Percentiles rank a stretch among this genome's conserved stretches.
These are phyloP conservation scores for Cladobotryum protrusum DNA, from an alignment of 2,329 filamentous ascomycete genomes.

Conservation along the genomic window DNA sequence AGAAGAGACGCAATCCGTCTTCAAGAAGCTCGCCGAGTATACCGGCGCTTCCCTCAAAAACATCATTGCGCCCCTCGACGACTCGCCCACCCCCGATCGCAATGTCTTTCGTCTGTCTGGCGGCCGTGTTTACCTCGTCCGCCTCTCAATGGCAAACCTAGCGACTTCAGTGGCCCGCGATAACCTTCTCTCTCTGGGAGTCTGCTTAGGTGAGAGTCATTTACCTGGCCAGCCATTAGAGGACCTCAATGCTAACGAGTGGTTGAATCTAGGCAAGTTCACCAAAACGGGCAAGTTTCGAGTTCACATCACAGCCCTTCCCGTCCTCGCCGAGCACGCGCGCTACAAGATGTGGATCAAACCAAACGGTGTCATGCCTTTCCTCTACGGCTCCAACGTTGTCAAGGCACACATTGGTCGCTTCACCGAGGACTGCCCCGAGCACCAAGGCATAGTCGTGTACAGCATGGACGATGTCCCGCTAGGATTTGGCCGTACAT, in stretches of 20 bases:
- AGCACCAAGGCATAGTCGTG: conserved; percentile 87
- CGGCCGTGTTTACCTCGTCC: conserved; percentile 85
- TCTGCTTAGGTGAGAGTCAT: conserved; percentile 59
- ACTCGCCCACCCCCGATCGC: conserved; percentile 63
- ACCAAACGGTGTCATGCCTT: conserved; percentile 94
- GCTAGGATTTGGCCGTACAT: conserved; percentile 82
- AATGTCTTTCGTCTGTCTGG: conserved; percentile 82
- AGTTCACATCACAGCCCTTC: conserved; percentile 82
- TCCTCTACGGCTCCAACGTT: conserved; percentile 88
- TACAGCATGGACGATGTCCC: conserved; percentile 89
- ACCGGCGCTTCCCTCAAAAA: conserved; percentile 80
- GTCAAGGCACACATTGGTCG: conserved; percentile 66
- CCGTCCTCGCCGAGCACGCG: conserved; percentile 83
- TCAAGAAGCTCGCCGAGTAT: conserved; percentile 91
- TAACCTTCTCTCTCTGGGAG: conserved; percentile 79
- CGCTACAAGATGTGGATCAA: conserved; percentile 98
- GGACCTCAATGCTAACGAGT: neutral
- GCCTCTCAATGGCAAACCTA: conserved; percentile 82
- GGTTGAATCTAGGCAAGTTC: conserved; percentile 64
- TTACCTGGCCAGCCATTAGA: neutral
- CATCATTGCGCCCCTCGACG: conserved; percentile 68
- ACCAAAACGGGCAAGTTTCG: conserved; percentile 96
- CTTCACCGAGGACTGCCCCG: conserved; percentile 86
- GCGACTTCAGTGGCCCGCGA: conserved; percentile 79
- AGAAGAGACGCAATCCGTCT: conserved; percentile 71